These are phyloP conservation scores for Epichloe uncinata DNA, from an alignment of 2,329 filamentous ascomycete genomes.

Conservation along the genomic window DNA sequence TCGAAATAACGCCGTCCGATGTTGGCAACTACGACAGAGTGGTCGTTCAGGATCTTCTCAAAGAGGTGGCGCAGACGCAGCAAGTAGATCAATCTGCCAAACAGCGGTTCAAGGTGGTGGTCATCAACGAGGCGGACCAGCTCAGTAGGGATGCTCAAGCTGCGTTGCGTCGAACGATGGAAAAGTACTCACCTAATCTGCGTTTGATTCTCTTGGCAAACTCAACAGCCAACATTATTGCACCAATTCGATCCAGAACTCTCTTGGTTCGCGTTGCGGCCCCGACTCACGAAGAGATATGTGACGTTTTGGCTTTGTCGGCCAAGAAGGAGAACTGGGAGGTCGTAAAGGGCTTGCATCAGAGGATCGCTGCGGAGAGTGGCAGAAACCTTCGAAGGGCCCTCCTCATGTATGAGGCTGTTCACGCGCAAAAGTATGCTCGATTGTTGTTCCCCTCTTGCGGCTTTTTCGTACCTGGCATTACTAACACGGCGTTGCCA, in stretches of 20 bases:
- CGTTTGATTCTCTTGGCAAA: conserved; percentile 87
- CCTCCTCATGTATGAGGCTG: conserved; percentile 90
- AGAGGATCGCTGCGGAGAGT: conserved; percentile 78
- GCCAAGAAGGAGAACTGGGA: conserved; percentile 76
- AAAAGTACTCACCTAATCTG: conserved; percentile 95
- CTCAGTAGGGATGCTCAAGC: conserved; percentile 90
- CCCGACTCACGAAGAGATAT: conserved; percentile 76
- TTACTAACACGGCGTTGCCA: conserved; percentile 28
- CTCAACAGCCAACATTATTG: conserved; percentile 95
- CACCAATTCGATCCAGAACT: conserved; percentile 88
- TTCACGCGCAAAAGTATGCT: conserved; percentile 88
- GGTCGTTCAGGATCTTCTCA: conserved; percentile 87
- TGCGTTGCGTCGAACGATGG: conserved; percentile 89
- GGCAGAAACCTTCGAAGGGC: conserved; percentile 82
- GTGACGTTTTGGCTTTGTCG: conserved; percentile 53
- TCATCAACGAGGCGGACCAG: conserved; percentile 97
- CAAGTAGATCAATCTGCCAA: conserved; percentile 89
- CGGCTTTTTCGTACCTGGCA: not conserved
- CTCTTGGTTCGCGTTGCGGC: conserved; percentile 85
- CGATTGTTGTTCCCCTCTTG: not conserved
- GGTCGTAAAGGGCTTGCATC: conserved; percentile 61
- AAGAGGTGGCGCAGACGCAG: conserved; percentile 96
- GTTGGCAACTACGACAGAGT: conserved; percentile 95
- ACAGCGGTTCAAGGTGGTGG: conserved; percentile 95
- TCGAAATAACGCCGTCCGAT: conserved; percentile 95